Evolutionary conservation across 768 basidiomycete species (phyloP).

Genomic region (Strobilomyces echinocephalus): DNA sequence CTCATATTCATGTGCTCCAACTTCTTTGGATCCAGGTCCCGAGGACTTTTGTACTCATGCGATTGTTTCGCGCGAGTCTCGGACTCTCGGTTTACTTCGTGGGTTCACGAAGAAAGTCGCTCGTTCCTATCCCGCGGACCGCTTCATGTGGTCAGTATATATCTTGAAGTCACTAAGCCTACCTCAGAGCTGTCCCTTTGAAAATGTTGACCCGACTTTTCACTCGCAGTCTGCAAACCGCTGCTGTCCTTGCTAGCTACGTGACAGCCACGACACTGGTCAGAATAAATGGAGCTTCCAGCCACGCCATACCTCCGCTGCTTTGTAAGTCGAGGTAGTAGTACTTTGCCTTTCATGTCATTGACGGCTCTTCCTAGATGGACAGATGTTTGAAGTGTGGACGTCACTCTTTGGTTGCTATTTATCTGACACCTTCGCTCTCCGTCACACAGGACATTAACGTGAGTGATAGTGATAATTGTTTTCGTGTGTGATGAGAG

Average conservation of each 20-base stretch:
- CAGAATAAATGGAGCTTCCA: slow-evolving; percentile 41
- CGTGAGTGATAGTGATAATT: slow-evolving; percentile 38
- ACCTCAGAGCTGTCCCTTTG: not conserved
- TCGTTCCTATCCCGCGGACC: not conserved
- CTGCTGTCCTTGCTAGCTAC: not conserved
- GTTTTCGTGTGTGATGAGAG: not conserved
- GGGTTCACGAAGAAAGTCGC: not conserved
- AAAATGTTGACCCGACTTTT: slow-evolving; percentile 13
- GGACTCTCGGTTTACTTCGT: not conserved
- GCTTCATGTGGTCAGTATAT: not conserved
- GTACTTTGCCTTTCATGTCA: not conserved
- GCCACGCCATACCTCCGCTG: slow-evolving; percentile 49
- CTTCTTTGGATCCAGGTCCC: too few species aligned
- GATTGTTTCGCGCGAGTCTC: slow-evolving; percentile 1
- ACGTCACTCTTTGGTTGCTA: not conserved
- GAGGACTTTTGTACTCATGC: not conserved
- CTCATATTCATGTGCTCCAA: too few species aligned
- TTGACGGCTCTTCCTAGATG: slow-evolving; percentile 33
- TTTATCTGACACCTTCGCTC: not conserved
- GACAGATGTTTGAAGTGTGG: slow-evolving; percentile 57
- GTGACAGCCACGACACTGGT: slow-evolving; percentile 29
- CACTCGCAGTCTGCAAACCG: not conserved
- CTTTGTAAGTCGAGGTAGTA: slow-evolving; percentile 38
- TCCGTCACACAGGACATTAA: slow-evolving; percentile 52
- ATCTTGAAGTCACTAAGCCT: not conserved